Conservation (phyloP, 306 rosid genomes). For the Fragaria nilgerrensis region DNA sequence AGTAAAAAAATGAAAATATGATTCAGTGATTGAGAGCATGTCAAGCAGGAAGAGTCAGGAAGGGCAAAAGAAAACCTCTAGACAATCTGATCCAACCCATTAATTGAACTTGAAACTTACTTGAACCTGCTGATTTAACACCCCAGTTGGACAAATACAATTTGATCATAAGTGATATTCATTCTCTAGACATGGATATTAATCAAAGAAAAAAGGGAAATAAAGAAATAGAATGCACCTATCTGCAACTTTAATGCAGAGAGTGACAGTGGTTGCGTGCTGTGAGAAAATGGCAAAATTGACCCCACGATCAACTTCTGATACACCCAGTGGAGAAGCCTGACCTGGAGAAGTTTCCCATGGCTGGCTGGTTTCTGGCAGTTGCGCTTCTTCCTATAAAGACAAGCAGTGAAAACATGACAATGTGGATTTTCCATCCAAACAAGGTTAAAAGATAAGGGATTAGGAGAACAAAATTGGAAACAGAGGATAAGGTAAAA, state of each 20-base stretch:
- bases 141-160: not conserved
- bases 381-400: conserved; percentile 60
- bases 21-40: not conserved
- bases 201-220: not conserved
- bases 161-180: not conserved
- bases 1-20: not conserved
- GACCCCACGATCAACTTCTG: conserved; percentile 72
- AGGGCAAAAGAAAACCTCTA: not conserved
- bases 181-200: not conserved
- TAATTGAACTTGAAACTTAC: not conserved
- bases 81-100: not conserved
- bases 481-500: not conserved
- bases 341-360: conserved; percentile 69
- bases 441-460: not conserved
- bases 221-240: conserved; percentile 41
- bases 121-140: not conserved
- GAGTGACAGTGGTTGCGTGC: conserved; percentile 83
- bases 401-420: conserved; percentile 26
- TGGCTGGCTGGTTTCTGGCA: conserved; percentile 36
- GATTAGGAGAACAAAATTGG: not conserved
- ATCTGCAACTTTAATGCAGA: conserved; percentile 58
- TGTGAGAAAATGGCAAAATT: conserved; percentile 90
- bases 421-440: conserved; percentile 7
- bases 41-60: not conserved
- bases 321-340: conserved; percentile 79